Conservation (phyloP, 495 filamentous ascomycete genomes). For the Penicillium atrosanguineum region DNA sequence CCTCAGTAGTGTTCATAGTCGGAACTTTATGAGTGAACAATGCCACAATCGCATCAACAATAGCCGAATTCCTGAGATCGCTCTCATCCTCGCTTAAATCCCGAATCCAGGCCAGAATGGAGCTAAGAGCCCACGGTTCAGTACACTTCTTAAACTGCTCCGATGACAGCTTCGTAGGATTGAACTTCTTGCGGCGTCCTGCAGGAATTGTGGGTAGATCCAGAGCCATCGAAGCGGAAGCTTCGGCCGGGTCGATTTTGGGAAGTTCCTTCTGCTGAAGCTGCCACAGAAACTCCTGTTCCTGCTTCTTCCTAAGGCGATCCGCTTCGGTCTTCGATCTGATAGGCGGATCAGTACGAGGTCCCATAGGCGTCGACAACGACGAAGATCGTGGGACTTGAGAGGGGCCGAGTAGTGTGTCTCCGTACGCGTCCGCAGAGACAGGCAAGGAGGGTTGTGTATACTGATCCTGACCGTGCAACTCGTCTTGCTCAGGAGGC, state of each 20-base stretch:
- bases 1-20: slow-evolving; percentile 98
- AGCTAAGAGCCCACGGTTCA: slow-evolving; percentile 92
- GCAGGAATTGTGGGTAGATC: slow-evolving; percentile 71
- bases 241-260: slow-evolving; percentile 35
- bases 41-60: slow-evolving; percentile 82
- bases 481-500: slow-evolving; percentile 36
- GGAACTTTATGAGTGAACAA: slow-evolving; percentile 95
- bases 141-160: slow-evolving; percentile 81
- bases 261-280: slow-evolving; percentile 43
- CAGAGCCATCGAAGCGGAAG: slow-evolving; percentile 54
- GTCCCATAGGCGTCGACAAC: slow-evolving; percentile 73
- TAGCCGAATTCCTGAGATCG: slow-evolving; percentile 77
- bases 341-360: slow-evolving; percentile 74
- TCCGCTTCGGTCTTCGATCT: slow-evolving; percentile 95
- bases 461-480: slow-evolving; percentile 39
- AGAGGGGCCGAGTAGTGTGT: slow-evolving; percentile 42
- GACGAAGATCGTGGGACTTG: slow-evolving; percentile 85
- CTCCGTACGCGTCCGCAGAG: slow-evolving; percentile 47
- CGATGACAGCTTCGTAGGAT: slow-evolving; percentile 79
- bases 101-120: slow-evolving; percentile 82
- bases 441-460: slow-evolving; percentile 38
- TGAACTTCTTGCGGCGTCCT: slow-evolving; percentile 73
- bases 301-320: slow-evolving; percentile 56
- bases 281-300: slow-evolving; percentile 54
- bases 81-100: slow-evolving; percentile 80